Evolutionary conservation across 2,329 filamentous ascomycete species (phyloP), one percentile per base, ranked within the genome.

Genomic region (Metarhizium robertsii): DNA sequence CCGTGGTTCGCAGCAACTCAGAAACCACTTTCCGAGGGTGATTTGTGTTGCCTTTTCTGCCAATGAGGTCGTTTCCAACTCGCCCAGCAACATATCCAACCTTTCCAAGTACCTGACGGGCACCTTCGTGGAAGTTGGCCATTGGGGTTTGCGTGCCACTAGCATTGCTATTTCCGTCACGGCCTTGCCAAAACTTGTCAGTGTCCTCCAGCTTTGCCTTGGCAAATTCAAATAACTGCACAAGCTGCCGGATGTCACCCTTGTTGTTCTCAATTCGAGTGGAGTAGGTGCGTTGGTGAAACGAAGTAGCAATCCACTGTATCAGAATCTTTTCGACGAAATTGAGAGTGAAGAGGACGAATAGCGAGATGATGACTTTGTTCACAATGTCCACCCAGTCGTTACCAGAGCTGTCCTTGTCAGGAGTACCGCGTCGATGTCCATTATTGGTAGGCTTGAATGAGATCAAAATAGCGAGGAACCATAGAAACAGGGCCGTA

Each of bases 191-290:
- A 58, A 81, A 75, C 46, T 70, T 73, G 38, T 80, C 76, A 11
- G 76, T 72, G 36, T 74, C 69, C 51, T 80, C 78, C n/a, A 86
- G 75, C 58, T 87, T 85, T 53, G 87, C 87, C 60, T 92, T 92
- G 13, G 85, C 88, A 64, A 94, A 86, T 43, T 90, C 85, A 60
- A 78, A 83, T 0, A 83, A 71, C 47, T 73, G 69, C 32, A 81
- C 75, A 11, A 83, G 69, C 54, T 76, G 78, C 11, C 71, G 83
- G 56, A 96, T 91, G 65, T 95, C 88, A 60, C 92, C 90, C 67
- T 95, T 95, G 76, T 96, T 95, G 69, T 92, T 79, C 59, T 94
- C 90, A 63, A 96, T 96, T 16, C 92, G 80, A 62, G 92, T 90
- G 29, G 89, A 85, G 65, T 97, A 97, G 0, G 92, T 96, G 48